Conservation (phyloP, 148 eudicot species). For the Camellia japonica region DNA sequence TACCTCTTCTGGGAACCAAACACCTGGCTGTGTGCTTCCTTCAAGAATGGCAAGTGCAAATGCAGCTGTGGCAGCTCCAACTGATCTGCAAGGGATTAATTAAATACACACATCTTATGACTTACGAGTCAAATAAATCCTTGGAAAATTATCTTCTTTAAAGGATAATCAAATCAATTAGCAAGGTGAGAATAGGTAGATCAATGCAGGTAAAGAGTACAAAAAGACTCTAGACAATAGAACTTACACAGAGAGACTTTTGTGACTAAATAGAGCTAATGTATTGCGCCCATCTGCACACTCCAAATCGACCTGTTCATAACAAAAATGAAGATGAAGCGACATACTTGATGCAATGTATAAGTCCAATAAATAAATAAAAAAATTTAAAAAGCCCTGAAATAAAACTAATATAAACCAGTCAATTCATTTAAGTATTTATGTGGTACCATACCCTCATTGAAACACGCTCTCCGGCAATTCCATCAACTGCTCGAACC, state of each 20-base stretch:
- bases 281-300: slow-evolving; percentile 74
- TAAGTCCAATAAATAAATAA: neutral
- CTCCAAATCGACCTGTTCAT: slow-evolving; percentile 85
- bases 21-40: slow-evolving; percentile 92
- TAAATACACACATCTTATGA: neutral
- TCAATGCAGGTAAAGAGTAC: no score
- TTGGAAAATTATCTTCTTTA: neutral
- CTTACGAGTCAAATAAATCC: neutral
- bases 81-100: slow-evolving; percentile 56
- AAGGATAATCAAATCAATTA: neutral
- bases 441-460: slow-evolving; percentile 66
- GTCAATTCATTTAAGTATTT: neutral
- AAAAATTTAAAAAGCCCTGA: no score
- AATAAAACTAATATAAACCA: neutral
- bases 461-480: slow-evolving; percentile 90
- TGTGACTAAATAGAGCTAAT: slow-evolving; percentile 80
- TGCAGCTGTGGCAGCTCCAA: slow-evolving; percentile 76
- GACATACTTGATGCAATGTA: neutral
- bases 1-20: slow-evolving; percentile 99
- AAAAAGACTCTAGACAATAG: neutral
- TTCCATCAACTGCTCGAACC: slow-evolving; percentile 69
- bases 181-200: neutral
- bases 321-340: neutral
- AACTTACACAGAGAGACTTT: slow-evolving; percentile 70
- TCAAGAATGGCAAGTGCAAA: slow-evolving; percentile 86